Conservation (phyloP, 352 stramenopile genomes). For the Globisporangium rhizosaccharum region DNA sequence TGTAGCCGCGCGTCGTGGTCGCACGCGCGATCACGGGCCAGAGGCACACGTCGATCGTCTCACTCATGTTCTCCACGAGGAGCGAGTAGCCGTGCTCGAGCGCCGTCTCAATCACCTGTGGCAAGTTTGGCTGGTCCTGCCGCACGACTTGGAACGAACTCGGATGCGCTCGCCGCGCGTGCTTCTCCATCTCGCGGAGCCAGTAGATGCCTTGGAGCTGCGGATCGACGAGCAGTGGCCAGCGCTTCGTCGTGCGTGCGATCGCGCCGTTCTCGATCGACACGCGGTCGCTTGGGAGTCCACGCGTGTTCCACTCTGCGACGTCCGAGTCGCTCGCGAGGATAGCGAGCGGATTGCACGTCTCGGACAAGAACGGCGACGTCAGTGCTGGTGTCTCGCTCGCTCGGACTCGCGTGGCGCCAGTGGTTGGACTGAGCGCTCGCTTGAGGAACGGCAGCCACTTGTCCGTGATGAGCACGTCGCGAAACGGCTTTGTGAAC, state of each 20-base stretch:
- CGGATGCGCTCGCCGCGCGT: conserved; percentile 26
- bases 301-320: conserved; percentile 80
- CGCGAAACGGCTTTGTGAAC: conserved; percentile 92
- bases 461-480: conserved; percentile 75
- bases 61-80: conserved; percentile 88
- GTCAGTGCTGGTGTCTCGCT: conserved; percentile 8
- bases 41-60: conserved; percentile 82
- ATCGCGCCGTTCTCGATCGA: conserved; percentile 91
- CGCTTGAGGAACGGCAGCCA: conserved; percentile 86
- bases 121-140: conserved; percentile 77
- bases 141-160: conserved; percentile 72
- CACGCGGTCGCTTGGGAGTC: conserved; percentile 85
- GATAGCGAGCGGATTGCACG: conserved; percentile 60
- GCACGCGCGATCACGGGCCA: conserved; percentile 78
- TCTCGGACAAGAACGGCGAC: conserved; percentile 19
- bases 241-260: conserved; percentile 68
- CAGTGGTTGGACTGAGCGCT: conserved; percentile 17
- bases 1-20: conserved; percentile 70
- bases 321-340: conserved; percentile 75
- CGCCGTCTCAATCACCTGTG: conserved; percentile 62
- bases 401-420: conserved; percentile 5
- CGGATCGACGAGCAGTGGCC: conserved; percentile 88
- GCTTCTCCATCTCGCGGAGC: conserved; percentile 82
- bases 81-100: conserved; percentile 78
- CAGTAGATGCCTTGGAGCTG: conserved; percentile 90